Conservation (phyloP, 2,329 filamentous ascomycete genomes). For the Trichoderma afroharzianum region DNA sequence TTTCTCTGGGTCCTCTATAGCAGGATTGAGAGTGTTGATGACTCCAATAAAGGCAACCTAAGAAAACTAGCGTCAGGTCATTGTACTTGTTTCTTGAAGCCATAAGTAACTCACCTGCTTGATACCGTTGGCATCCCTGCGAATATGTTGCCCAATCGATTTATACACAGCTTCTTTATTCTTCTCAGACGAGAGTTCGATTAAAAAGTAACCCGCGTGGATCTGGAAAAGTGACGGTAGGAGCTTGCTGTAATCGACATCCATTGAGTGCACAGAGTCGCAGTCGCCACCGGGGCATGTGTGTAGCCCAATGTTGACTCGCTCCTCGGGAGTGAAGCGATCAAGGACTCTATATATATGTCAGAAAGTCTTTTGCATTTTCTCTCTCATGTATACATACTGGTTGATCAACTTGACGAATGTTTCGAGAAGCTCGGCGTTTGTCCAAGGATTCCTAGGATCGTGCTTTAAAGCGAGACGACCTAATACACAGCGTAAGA, state of each 20-base stretch:
- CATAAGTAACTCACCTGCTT: slow-evolving; percentile 11
- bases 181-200: slow-evolving; percentile 16
- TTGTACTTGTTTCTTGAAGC: background rate
- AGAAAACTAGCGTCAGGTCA: background rate
- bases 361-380: background rate
- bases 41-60: slow-evolving; percentile 18
- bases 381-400: background rate
- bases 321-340: slow-evolving; percentile 14
- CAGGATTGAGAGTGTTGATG: slow-evolving; percentile 14
- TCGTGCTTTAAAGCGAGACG: slow-evolving; percentile 16
- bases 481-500: background rate
- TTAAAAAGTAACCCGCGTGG: slow-evolving; percentile 19
- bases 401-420: slow-evolving; percentile 17
- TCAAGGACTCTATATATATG: slow-evolving; percentile 1
- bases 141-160: slow-evolving; percentile 14
- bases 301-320: slow-evolving; percentile 18
- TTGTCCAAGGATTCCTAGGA: slow-evolving; percentile 12
- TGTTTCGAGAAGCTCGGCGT: slow-evolving; percentile 6
- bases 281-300: slow-evolving; percentile 21
- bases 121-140: slow-evolving; percentile 17
- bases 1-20: slow-evolving; percentile 16
- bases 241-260: slow-evolving; percentile 16
- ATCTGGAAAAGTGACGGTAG: slow-evolving; percentile 16
- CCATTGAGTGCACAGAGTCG: slow-evolving; percentile 16
- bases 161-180: slow-evolving; percentile 15